These are phyloP conservation scores for Plasmodium berghei DNA, from an alignment of 169 alveolate species.

Conservation along the genomic window DNA sequence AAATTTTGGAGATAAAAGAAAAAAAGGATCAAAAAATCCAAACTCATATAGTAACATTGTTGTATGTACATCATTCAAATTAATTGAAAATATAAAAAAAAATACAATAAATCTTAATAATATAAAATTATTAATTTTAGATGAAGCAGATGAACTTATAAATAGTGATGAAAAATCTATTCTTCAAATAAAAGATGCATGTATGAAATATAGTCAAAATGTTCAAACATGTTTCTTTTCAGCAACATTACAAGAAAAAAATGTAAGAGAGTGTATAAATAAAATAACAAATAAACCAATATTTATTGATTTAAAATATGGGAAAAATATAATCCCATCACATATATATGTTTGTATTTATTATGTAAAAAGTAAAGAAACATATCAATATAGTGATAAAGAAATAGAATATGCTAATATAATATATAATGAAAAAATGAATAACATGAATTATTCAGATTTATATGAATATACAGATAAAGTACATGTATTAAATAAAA, in stretches of 20 bases:
- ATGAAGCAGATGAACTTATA: slow-evolving; percentile 80
- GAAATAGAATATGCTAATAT: slow-evolving; percentile 18
- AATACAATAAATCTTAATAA: slow-evolving; percentile 35
- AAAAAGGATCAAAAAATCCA: slow-evolving; percentile 9
- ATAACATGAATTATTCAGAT: slow-evolving; percentile 30
- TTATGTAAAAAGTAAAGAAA: slow-evolving; percentile 28
- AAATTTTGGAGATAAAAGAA: slow-evolving; percentile 73
- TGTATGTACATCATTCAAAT: slow-evolving; percentile 63
- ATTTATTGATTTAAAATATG: slow-evolving; percentile 79
- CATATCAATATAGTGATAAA: not conserved
- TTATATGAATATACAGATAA: slow-evolving; percentile 77
- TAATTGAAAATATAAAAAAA: slow-evolving; percentile 41
- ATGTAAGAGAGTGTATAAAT: slow-evolving; percentile 71
- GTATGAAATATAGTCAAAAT: slow-evolving; percentile 44
- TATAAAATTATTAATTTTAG: slow-evolving; percentile 69
- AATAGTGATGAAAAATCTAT: slow-evolving; percentile 67
- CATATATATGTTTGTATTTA: slow-evolving; percentile 77
- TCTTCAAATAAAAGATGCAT: slow-evolving; percentile 32
- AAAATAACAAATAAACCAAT: slow-evolving; percentile 74
- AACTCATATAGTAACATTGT: slow-evolving; percentile 14
- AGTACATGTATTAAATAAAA: slow-evolving; percentile 39
- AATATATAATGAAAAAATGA: slow-evolving; percentile 51
- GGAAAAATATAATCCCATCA: slow-evolving; percentile 74
- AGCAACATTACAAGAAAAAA: slow-evolving; percentile 78
- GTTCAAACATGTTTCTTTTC: slow-evolving; percentile 78